phyloP scores from a whole-genome alignment of 2,329 filamentous ascomycete species.

The Pyrenophora tritici-repentis region DNA sequence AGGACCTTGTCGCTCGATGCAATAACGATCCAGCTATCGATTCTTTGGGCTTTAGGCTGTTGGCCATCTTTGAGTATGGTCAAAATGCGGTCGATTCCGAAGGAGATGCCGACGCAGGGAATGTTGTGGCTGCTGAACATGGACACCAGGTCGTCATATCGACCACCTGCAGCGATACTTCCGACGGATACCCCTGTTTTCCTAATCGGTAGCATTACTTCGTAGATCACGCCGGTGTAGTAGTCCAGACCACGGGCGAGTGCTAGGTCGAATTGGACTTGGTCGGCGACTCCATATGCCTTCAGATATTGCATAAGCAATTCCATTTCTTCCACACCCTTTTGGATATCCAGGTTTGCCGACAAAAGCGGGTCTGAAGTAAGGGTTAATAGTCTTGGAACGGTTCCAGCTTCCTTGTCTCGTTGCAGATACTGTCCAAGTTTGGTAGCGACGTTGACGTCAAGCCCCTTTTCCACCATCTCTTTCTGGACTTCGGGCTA shows the following conservation, averaged over 20 bases:
- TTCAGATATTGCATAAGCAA: slow-evolving; percentile 79
- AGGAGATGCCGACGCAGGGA: slow-evolving; percentile 84
- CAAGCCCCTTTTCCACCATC: slow-evolving; percentile 86
- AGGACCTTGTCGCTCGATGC: slow-evolving; percentile 77
- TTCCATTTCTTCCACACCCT: slow-evolving; percentile 76
- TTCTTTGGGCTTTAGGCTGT: slow-evolving; percentile 60
- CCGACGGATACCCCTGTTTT: not conserved
- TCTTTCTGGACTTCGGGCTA: slow-evolving; percentile 86
- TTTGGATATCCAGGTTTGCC: slow-evolving; percentile 74
- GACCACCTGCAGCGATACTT: slow-evolving; percentile 61
- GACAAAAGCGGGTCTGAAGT: slow-evolving; percentile 67
- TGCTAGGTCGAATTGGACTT: slow-evolving; percentile 82
- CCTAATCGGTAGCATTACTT: slow-evolving; percentile 66
- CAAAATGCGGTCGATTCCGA: slow-evolving; percentile 89
- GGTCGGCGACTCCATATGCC: slow-evolving; percentile 69
- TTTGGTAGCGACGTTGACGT: slow-evolving; percentile 74
- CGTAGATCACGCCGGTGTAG: slow-evolving; percentile 85
- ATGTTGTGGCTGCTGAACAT: slow-evolving; percentile 88
- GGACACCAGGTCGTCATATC: slow-evolving; percentile 86
- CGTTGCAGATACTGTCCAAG: slow-evolving; percentile 80
- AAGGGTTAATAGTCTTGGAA: slow-evolving; percentile 53
- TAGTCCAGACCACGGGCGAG: slow-evolving; percentile 85
- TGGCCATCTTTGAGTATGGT: slow-evolving; percentile 80
- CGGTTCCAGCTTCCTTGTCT: slow-evolving; percentile 66
- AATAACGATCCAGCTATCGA: slow-evolving; percentile 84